phyloP scores from a whole-genome alignment of 495 filamentous ascomycete genomes.

The Penicillium lividum region DNA sequence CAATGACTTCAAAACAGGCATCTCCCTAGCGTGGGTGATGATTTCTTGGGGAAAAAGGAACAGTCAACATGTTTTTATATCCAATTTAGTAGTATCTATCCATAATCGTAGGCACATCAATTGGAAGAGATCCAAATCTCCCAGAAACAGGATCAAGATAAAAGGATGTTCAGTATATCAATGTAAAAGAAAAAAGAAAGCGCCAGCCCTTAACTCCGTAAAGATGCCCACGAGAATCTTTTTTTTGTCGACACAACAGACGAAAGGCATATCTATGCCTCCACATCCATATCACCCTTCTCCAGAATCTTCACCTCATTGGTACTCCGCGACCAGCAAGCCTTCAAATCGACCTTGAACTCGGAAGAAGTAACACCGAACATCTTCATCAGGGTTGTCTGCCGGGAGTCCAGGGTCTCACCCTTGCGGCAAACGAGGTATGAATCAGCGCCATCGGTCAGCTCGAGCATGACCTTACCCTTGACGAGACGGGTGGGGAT shows the following conservation, averaged over 20 bases:
- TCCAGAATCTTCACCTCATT: constrained; percentile 46
- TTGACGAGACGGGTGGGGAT: constrained; percentile 85
- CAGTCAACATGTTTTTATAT: constrained; percentile 23
- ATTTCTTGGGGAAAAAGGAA: constrained; percentile 4
- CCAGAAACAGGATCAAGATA: constrained; percentile 22
- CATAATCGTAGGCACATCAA: constrained; percentile 43
- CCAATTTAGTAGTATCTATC: constrained; percentile 28
- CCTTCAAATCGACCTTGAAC: constrained; percentile 77
- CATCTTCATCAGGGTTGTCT: constrained; percentile 91
- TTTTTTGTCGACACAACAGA: constrained; percentile 27
- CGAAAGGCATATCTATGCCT: constrained; percentile 33
- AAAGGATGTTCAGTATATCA: constrained; percentile 28
- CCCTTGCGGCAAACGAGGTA: constrained; percentile 82
- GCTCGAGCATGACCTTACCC: constrained; percentile 81
- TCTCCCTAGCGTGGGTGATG: constrained; percentile 34
- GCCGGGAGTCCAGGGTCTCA: constrained; percentile 77
- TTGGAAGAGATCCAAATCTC: constrained; percentile 26
- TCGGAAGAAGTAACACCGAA: constrained; percentile 88
- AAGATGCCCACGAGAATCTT: constrained; percentile 37
- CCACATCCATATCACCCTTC: constrained; percentile 43
- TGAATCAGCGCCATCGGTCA: constrained; percentile 63
- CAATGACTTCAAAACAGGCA: constrained; percentile 37
- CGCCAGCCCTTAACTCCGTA: constrained; percentile 45
- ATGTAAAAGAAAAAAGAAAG: constrained; percentile 23
- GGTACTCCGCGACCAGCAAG: constrained; percentile 50